These are phyloP conservation scores for Flagelloscypha sp. DNA, from an alignment of 768 basidiomycete genomes.

Conservation along the genomic window DNA sequence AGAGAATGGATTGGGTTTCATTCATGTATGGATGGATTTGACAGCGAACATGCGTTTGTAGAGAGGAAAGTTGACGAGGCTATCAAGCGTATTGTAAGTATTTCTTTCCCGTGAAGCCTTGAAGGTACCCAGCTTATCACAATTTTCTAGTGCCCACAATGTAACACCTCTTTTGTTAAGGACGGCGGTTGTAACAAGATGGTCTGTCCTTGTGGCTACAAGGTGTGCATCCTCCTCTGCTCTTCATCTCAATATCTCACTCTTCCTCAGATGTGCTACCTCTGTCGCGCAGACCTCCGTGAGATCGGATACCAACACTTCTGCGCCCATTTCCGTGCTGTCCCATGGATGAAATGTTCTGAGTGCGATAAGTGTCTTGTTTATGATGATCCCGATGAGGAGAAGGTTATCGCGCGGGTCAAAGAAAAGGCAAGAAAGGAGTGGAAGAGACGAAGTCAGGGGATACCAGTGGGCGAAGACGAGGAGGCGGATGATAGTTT, in stretches of 20 bases:
- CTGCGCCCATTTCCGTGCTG: slow-evolving; percentile 10
- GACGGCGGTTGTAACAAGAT: slow-evolving; percentile 13
- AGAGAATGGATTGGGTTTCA: not conserved
- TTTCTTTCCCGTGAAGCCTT: too few relatives aligned
- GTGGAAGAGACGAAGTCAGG: too few relatives aligned
- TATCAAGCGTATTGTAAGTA: slow-evolving; percentile 9
- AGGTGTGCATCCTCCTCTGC: too few relatives aligned
- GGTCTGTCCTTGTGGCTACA: slow-evolving; percentile 9
- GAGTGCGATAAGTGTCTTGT: not conserved
- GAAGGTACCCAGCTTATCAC: too few relatives aligned
- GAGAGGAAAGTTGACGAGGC: slow-evolving; percentile 8
- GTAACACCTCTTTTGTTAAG: slow-evolving; percentile 10
- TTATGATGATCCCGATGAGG: not conserved
- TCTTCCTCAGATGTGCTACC: slow-evolving; percentile 14
- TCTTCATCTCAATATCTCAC: too few relatives aligned
- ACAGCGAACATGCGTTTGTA: slow-evolving; percentile 1
- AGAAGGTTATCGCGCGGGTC: not conserved
- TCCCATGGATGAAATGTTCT: not conserved
- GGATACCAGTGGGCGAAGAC: too few relatives aligned
- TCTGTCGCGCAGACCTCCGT: slow-evolving; percentile 9
- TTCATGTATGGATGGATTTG: not conserved
- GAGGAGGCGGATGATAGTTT: too few relatives aligned
- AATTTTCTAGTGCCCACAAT: slow-evolving; percentile 9
- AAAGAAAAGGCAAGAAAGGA: slow-evolving; percentile 1
- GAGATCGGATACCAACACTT: slow-evolving; percentile 8